A percentile compares a stretch with the other conserved stretches of the same genome.
Conservation (phyloP, 176 grass and related monocot species). For the Carex parvula region DNA sequence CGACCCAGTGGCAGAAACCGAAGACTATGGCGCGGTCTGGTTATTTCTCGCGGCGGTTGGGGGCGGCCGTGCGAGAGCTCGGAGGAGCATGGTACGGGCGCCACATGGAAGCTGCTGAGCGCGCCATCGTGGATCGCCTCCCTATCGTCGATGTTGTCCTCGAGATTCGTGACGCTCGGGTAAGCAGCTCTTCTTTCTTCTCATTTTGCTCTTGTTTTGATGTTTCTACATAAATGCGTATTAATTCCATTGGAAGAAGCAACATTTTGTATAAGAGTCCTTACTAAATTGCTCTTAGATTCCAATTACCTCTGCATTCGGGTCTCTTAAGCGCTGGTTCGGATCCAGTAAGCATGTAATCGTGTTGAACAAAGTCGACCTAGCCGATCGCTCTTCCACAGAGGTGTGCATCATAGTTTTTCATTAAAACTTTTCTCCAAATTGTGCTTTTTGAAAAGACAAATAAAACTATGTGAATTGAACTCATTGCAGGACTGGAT, state of each 20-base stretch:
- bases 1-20: neutral
- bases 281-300: constrained; percentile 26
- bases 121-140: constrained; percentile 45
- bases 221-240: neutral
- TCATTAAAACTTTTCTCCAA: neutral
- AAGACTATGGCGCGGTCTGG: constrained; percentile 15
- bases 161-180: constrained; percentile 64
- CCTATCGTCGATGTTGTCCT: constrained; percentile 66
- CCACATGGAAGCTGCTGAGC: constrained; percentile 51
- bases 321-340: constrained; percentile 22
- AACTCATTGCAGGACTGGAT: constrained; percentile 46
- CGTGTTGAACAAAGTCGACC: constrained; percentile 61
- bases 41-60: constrained; percentile 38
- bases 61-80: constrained; percentile 33
- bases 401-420: constrained; percentile 35
- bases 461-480: neutral
- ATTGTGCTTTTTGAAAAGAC: neutral
- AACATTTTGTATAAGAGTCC: neutral
- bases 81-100: constrained; percentile 39
- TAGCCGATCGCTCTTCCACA: constrained; percentile 44
- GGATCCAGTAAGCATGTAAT: constrained; percentile 36
- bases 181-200: constrained; percentile 2
- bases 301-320: constrained; percentile 46
- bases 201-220: neutral
- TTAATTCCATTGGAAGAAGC: neutral